Conservation (phyloP, 2,329 filamentous ascomycete genomes). For the Penicillium psychrosexuale region DNA sequence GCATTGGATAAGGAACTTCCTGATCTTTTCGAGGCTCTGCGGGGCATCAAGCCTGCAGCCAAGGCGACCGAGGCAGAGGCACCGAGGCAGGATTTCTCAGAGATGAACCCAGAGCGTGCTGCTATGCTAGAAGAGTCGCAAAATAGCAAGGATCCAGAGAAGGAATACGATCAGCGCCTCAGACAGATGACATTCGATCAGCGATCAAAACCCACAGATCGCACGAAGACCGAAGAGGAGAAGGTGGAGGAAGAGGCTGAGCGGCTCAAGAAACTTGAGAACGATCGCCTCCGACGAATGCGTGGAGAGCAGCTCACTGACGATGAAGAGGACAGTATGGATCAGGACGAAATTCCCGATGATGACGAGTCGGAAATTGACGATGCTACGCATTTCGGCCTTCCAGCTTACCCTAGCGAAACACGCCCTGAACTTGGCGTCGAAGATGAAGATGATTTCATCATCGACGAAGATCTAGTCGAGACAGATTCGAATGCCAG, state of each 20-base stretch:
- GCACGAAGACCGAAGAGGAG: conserved; percentile 90
- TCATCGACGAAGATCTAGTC: conserved; percentile 83
- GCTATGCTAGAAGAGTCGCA: conserved; percentile 60
- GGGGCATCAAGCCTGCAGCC: conserved; percentile 54
- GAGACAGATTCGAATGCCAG: conserved; percentile 67
- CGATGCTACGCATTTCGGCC: conserved; percentile 60
- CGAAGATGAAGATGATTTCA: conserved; percentile 91
- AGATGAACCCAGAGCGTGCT: conserved; percentile 62
- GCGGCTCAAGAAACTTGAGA: conserved; percentile 75
- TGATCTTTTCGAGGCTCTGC: conserved; percentile 70
- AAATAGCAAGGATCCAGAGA: conserved; percentile 68
- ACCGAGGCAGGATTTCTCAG: conserved; percentile 43
- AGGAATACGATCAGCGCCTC: conserved; percentile 81
- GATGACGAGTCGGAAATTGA: conserved; percentile 45
- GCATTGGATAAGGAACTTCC: conserved; percentile 80
- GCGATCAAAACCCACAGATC: conserved; percentile 77
- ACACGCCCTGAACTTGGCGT: conserved; percentile 58
- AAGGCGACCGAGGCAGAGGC: conserved; percentile 52
- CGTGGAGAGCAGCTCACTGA: conserved; percentile 70
- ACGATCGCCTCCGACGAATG: conserved; percentile 81
- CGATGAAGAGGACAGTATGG: conserved; percentile 49
- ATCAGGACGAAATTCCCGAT: conserved; percentile 34
- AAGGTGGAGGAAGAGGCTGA: conserved; percentile 72
- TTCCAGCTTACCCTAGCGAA: conserved; percentile 51
- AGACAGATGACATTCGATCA: conserved; percentile 80